Evolutionary conservation across 2,329 filamentous ascomycete genomes (phyloP), one percentile per base, ranked within the genome.

Genomic region (Aspergillus spinulosporus): DNA sequence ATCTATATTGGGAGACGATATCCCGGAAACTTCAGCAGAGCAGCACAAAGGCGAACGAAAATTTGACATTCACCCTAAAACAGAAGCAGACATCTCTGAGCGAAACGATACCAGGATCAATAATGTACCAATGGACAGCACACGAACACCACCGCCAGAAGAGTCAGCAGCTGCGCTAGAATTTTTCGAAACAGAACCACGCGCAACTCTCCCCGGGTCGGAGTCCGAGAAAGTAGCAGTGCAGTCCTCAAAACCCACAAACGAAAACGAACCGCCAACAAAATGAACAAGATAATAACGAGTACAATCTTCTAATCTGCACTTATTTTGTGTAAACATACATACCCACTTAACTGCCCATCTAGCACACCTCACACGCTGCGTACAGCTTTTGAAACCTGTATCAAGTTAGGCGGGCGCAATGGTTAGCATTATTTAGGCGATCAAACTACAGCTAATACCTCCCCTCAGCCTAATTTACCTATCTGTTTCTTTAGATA

Each of bases 1-100:
- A 14, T 64, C 69, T 3, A 64, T 61, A 11, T 55, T 65, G 29
- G 62, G 59, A 2, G 49, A 62, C 9, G 58, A 61, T 15, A 28
- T 34, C 11, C 15, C 56, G 29, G 45, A 59, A 31, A 12, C 37
- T 15, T n/a, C 31, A 40, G 49, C 37, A 4, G 29, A 57, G n/a
- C 37, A 49, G 29, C 14, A 45, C 29, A 26, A 47, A 32, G 4
- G 9, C 1, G 47, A 59, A 6, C 31, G 43, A 14, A 46, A 21
- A n/a, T 12, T 47, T 11, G 44, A 34, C 34, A 43, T 42, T 11
- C 9, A 12, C 15, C 11, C 31, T 4, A 36, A 44, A 11, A 9
- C 29, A 26, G 39, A 51, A 26, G 4, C 29, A 28, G 49, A 51
- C 5, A 21, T 37, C 14, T 9, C 39, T 43, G 42, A 50, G 28